phyloP scores from a whole-genome alignment of 2,329 filamentous ascomycete genomes.

The Blastomyces emzantsi region DNA sequence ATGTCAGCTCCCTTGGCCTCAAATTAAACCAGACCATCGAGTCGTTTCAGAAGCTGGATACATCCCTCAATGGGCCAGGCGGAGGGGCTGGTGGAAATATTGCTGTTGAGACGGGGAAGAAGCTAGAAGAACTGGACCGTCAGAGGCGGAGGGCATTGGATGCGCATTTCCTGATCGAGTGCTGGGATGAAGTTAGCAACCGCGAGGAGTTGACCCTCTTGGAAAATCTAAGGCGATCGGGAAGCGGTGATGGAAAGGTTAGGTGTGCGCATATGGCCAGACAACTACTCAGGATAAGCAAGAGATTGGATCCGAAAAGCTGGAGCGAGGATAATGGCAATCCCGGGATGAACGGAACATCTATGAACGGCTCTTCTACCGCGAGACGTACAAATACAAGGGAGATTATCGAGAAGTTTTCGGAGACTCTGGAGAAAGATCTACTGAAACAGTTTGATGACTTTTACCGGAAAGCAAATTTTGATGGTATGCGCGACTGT shows the following conservation, averaged over 20 bases:
- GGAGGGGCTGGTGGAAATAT: constrained; percentile 60
- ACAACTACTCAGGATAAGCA: constrained; percentile 88
- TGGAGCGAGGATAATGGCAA: constrained; percentile 48
- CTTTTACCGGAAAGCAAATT: constrained; percentile 90
- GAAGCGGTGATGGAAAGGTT: constrained; percentile 83
- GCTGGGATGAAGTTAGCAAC: constrained; percentile 92
- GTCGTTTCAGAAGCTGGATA: constrained; percentile 83
- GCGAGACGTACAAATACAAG: constrained; percentile 54
- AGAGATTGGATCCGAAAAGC: constrained; percentile 70
- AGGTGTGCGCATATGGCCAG: constrained; percentile 88
- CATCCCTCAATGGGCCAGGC: constrained; percentile 54
- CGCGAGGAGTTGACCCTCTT: constrained; percentile 77
- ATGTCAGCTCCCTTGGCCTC: constrained; percentile 73
- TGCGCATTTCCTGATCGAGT: constrained; percentile 90
- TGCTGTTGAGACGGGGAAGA: constrained; percentile 89
- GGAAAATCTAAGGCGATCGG: constrained; percentile 77
- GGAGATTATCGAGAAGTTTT: constrained; percentile 92
- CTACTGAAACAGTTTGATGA: constrained; percentile 94
- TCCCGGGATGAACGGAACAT: constrained; percentile 48
- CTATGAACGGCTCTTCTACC: constrained; percentile 28
- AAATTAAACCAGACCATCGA: constrained; percentile 89
- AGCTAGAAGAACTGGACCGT: constrained; percentile 85
- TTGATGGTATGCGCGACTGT: constrained; percentile 96
- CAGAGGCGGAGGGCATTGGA: constrained; percentile 85
- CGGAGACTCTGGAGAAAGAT: constrained; percentile 91